Base-by-base conservation (phyloP, 106 monocot species). In the Iris macrosiphon region DNA sequence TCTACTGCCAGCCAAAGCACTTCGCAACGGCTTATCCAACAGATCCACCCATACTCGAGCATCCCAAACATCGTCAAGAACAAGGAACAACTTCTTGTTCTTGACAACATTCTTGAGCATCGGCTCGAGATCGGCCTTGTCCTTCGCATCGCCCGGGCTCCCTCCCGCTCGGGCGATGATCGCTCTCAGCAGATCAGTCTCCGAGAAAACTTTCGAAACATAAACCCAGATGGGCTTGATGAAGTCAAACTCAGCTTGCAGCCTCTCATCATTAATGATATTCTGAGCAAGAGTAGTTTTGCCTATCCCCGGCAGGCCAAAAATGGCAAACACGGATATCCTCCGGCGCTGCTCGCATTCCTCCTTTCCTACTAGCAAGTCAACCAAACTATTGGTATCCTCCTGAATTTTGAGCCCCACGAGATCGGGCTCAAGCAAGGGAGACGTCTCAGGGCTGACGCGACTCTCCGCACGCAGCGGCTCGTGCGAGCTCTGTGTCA, bases 31-130 rank as follows among this genome's bases (percentile, higher is more conserved):
- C 0, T 4, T 44, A 16, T 32, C 28, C 15, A 85, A 28, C 24
- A 75, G 33, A n/a, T 66, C 66, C 14, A 58, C 59, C 85, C 85
- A 85, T 1, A 73, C 58, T 3, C 34, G 31, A 4, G 47, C 56
- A 26, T 57, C 39, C 74, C 70, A 74, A 3, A 84, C 63, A 55
- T 74, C 83, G 67, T 84, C 78, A 16, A 84, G 48, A 6, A 84
- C 70, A 28, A 84, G 52, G 13, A 84, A 55, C 28, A 71, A 24
- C n/a, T 35, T 75, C 68, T 60, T 79, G 3, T 48, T 13, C 16
- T 30, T 12, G 6, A 79, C 40, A 1, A 54, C 4, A 6, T 18
- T 10, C 12, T n/a, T 30, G 11, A 84, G 55, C 11, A 43, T 34
- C 0, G 7, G 7, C 31, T 55, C 48, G 12, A 79, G 75, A 7